A percentile compares a stretch with the other conserved stretches of the same genome.
phyloP scores from a whole-genome alignment of 768 basidiomycete genomes.

The Collybia sp. region DNA sequence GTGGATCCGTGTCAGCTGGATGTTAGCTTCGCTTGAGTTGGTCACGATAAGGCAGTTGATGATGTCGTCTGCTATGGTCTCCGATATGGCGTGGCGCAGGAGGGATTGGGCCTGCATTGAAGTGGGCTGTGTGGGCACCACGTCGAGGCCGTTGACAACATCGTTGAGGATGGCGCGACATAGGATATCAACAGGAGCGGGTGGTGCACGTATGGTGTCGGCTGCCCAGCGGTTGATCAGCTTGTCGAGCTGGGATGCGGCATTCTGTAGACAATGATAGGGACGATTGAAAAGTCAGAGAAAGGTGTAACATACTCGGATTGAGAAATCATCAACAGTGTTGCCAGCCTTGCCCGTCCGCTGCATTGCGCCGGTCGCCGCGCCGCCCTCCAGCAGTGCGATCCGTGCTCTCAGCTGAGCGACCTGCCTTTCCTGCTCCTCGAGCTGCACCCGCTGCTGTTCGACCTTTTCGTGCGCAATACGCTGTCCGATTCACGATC shows the following conservation, averaged over 20 bases:
- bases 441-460: conserved; percentile 70
- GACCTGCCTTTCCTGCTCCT: conserved; percentile 82
- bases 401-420: conserved; percentile 70
- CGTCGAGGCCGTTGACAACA: conserved; percentile 46
- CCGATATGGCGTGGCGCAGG: conserved; percentile 76
- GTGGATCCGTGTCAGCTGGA: conserved; percentile 81
- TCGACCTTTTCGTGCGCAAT: conserved; percentile 90
- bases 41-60: conserved; percentile 86
- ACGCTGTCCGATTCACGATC: conserved; percentile 36
- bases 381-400: conserved; percentile 65
- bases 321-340: conserved; percentile 84
- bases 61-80: conserved; percentile 72
- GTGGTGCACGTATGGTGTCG: conserved; percentile 59
- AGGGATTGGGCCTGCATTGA: conserved; percentile 77
- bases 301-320: conserved; percentile 46
- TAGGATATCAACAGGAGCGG: conserved; percentile 45
- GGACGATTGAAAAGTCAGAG: conserved; percentile 3
- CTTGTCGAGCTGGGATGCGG: conserved; percentile 78
- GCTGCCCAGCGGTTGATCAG: conserved; percentile 87
- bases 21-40: conserved; percentile 78
- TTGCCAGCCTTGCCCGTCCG: conserved; percentile 45
- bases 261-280: conserved; percentile 43
- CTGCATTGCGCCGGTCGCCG: conserved; percentile 25
- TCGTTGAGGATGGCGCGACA: conserved; percentile 59
- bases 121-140: conserved; percentile 38